Evolutionary conservation across 2,329 filamentous ascomycete genomes (phyloP).

Genomic region (Fusarium concolor): DNA sequence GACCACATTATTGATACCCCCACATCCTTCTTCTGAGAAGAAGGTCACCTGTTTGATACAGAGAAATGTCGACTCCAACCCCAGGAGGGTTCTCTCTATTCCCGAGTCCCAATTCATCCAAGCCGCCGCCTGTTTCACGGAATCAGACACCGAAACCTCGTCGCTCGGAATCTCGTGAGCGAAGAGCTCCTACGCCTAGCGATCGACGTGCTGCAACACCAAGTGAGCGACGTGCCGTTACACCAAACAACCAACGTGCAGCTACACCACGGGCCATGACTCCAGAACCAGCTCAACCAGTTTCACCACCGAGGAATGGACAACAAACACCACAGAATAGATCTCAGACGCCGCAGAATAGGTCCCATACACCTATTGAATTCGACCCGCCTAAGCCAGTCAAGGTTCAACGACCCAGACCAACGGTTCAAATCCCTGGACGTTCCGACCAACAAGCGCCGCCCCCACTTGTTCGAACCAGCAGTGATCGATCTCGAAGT

Average conservation of each 20-base stretch:
- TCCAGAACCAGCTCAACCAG: slow-evolving; percentile 33
- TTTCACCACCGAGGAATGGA: slow-evolving; percentile 36
- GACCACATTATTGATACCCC: slow-evolving; percentile 14
- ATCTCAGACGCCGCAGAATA: slow-evolving; percentile 49
- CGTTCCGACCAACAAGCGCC: slow-evolving; percentile 62
- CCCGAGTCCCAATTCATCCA: slow-evolving; percentile 60
- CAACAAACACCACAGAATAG: slow-evolving; percentile 51
- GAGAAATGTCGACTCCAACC: slow-evolving; percentile 55
- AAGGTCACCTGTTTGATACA: slow-evolving; percentile 43
- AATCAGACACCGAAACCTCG: slow-evolving; percentile 57
- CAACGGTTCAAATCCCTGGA: slow-evolving; percentile 56
- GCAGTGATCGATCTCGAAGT: slow-evolving; percentile 63
- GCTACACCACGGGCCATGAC: slow-evolving; percentile 39
- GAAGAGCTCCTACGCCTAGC: slow-evolving; percentile 51
- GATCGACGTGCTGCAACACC: neutral
- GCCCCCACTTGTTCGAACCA: slow-evolving; percentile 56
- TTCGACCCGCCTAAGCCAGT: slow-evolving; percentile 46
- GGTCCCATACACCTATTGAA: slow-evolving; percentile 51
- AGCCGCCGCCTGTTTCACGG: slow-evolving; percentile 47
- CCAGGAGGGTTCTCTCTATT: slow-evolving; percentile 68
- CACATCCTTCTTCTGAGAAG: slow-evolving; percentile 44
- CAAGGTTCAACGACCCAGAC: slow-evolving; percentile 55
- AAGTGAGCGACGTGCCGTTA: too few relatives aligned
- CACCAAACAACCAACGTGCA: slow-evolving; percentile 49
- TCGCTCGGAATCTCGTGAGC: slow-evolving; percentile 54